Conservation (phyloP, 1,139 yeast species). For the Insectozyma bohioensis region DNA sequence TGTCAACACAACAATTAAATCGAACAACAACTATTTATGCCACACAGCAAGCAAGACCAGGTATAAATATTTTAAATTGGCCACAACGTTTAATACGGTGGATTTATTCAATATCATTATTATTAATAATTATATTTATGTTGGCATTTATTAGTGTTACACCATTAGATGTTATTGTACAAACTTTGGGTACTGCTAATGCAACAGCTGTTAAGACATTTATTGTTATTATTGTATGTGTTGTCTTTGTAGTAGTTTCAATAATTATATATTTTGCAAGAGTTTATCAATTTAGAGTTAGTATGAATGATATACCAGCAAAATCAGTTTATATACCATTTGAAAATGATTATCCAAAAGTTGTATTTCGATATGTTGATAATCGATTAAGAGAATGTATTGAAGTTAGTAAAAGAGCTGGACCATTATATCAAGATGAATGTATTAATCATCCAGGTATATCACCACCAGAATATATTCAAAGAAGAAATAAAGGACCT, state of each 20-base stretch:
- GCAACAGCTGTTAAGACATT: slow-evolving; percentile 62
- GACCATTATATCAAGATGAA: slow-evolving; percentile 42
- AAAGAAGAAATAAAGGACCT: slow-evolving; percentile 23
- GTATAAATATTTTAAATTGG: slow-evolving; percentile 18
- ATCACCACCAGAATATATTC: slow-evolving; percentile 45
- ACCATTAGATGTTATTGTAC: slow-evolving; percentile 74
- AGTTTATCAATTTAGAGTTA: slow-evolving; percentile 55
- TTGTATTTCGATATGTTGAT: slow-evolving; percentile 36
- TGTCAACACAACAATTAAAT: too few species aligned
- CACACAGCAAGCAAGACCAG: slow-evolving; percentile 5
- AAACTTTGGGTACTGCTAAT: slow-evolving; percentile 50
- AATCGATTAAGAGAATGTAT: slow-evolving; percentile 45
- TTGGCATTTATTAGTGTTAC: slow-evolving; percentile 63
- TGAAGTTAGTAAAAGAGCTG: slow-evolving; percentile 48
- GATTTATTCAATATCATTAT: slow-evolving; percentile 57
- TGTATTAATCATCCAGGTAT: slow-evolving; percentile 65
- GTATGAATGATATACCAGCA: slow-evolving; percentile 74
- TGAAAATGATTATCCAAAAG: slow-evolving; percentile 59
- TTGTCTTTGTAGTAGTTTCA: slow-evolving; percentile 52
- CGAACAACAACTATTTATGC: slow-evolving; percentile 10
- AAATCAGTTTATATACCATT: slow-evolving; percentile 65
- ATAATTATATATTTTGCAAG: slow-evolving; percentile 51
- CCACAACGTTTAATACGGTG: slow-evolving; percentile 45
- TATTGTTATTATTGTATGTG: slow-evolving; percentile 73
- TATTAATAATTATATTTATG: slow-evolving; percentile 49